Conservation (phyloP, 1,284 basidiomycete genomes). For the Chalciporus sp. region DNA sequence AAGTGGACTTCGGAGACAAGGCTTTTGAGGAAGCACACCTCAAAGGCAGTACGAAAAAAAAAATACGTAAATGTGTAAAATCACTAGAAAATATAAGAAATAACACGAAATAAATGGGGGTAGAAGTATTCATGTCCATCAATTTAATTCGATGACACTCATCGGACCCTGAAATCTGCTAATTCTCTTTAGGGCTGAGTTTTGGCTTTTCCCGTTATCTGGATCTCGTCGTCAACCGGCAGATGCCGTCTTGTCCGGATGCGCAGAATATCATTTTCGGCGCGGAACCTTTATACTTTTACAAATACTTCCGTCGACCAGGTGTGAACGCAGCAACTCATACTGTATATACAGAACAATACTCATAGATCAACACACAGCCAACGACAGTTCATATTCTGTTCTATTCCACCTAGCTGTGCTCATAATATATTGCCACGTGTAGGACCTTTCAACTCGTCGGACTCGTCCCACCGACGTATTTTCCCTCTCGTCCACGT, state of each 20-base stretch:
- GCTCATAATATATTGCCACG: conserved; percentile 3
- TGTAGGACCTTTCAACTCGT: conserved; percentile 26
- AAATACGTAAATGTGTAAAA: conserved; percentile 35
- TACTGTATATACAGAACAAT: too few relatives aligned
- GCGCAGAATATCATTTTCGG: conserved; percentile 36
- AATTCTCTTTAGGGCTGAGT: conserved; percentile 29
- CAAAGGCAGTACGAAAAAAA: conserved; percentile 38
- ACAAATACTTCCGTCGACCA: not conserved
- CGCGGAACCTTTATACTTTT: conserved; percentile 31
- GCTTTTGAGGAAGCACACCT: conserved; percentile 37
- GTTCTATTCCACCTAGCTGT: not conserved
- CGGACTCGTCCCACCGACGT: not conserved
- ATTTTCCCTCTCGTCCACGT: conserved; percentile 25
- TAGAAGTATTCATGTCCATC: conserved; percentile 13
- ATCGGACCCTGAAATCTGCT: conserved; percentile 37
- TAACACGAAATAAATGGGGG: conserved; percentile 31
- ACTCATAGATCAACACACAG: not conserved
- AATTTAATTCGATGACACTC: conserved; percentile 31
- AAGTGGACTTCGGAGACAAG: conserved; percentile 25
- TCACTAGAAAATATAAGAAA: conserved; percentile 11
- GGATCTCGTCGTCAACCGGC: conserved; percentile 34
- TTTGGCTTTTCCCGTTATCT: conserved; percentile 37
- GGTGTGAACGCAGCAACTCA: not conserved
- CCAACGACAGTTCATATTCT: too few relatives aligned
- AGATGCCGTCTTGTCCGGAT: conserved; percentile 31